These are phyloP conservation scores for Apophysomyces trapeziformis DNA, from an alignment of 371 early-diverging fungal genomes.

Conservation along the genomic window DNA sequence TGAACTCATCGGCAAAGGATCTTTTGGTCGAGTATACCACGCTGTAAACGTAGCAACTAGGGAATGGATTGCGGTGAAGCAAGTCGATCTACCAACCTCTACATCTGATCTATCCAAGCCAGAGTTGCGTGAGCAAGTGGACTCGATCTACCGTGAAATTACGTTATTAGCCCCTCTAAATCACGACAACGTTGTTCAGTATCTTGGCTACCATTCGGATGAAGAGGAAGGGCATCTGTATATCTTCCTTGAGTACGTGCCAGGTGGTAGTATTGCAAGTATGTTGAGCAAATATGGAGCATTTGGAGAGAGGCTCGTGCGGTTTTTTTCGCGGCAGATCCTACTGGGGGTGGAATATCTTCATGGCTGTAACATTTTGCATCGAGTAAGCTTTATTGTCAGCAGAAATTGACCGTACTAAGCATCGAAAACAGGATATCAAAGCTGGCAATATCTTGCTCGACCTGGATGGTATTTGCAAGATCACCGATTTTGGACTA, in stretches of 20 bases:
- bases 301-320: conserved; percentile 82
- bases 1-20: conserved; percentile 94
- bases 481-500: conserved; percentile 99
- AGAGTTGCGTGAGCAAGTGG: conserved; percentile 40
- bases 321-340: conserved; percentile 89
- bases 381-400: conserved; percentile 63
- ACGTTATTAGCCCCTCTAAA: conserved; percentile 65
- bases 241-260: conserved; percentile 98
- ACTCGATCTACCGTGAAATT: conserved; percentile 50
- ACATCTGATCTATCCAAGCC: conserved; percentile 53
- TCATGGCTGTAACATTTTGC: conserved; percentile 93
- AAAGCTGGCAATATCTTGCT: conserved; percentile 95
- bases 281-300: conserved; percentile 80
- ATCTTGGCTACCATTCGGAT: conserved; percentile 71
- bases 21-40: conserved; percentile 96
- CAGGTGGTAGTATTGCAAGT: conserved; percentile 94
- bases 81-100: conserved; percentile 83
- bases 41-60: conserved; percentile 87
- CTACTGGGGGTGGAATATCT: conserved; percentile 94
- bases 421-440: conserved; percentile 66
- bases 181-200: conserved; percentile 94
- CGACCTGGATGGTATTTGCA: conserved; percentile 87
- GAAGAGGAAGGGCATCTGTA: conserved; percentile 74
- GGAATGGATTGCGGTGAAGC: conserved; percentile 97
- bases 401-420: not conserved